Conservation (phyloP, 306 rosid genomes). For the Spatholobus suberectus region DNA sequence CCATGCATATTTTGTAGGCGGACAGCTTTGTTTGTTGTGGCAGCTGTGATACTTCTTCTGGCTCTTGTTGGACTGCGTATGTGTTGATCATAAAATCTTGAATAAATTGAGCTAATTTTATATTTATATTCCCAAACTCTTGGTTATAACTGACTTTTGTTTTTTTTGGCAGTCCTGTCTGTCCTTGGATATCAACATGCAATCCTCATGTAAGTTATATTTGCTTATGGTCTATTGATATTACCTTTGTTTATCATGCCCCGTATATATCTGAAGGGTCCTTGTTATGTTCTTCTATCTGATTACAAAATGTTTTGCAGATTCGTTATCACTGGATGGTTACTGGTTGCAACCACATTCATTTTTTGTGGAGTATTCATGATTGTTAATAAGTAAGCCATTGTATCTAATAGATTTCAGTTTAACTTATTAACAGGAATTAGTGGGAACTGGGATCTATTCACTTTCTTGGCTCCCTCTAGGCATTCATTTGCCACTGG, state of each 20-base stretch:
- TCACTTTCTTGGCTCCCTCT: background rate
- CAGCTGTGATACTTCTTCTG: conserved; percentile 85
- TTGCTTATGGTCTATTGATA: too few relatives aligned
- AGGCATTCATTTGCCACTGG: background rate
- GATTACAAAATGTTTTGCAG: conserved; percentile 62
- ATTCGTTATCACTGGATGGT: conserved; percentile 92
- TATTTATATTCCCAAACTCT: background rate
- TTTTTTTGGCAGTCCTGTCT: conserved; percentile 79
- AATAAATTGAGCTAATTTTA: conserved; percentile 3
- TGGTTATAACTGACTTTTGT: conserved; percentile 39
- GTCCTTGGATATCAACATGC: conserved; percentile 88
- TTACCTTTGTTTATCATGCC: too few relatives aligned
- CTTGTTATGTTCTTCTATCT: conserved; percentile 31
- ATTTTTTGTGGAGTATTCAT: conserved; percentile 89
- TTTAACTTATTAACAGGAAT: conserved; percentile 17
- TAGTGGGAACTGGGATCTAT: background rate
- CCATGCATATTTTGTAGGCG: conserved; percentile 58
- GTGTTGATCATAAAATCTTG: conserved; percentile 40
- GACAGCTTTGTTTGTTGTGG: conserved; percentile 73
- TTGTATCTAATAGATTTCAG: conserved; percentile 10
- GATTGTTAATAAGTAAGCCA: conserved; percentile 83
- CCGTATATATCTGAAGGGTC: too few relatives aligned
- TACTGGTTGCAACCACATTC: conserved; percentile 86
- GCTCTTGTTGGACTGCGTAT: conserved; percentile 85
- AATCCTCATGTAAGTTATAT: conserved; percentile 73